Percentiles rank a stretch among this genome's conserved stretches.
Conservation (phyloP, 2,329 filamentous ascomycete species). For the Pestalotiopsis sp. region DNA sequence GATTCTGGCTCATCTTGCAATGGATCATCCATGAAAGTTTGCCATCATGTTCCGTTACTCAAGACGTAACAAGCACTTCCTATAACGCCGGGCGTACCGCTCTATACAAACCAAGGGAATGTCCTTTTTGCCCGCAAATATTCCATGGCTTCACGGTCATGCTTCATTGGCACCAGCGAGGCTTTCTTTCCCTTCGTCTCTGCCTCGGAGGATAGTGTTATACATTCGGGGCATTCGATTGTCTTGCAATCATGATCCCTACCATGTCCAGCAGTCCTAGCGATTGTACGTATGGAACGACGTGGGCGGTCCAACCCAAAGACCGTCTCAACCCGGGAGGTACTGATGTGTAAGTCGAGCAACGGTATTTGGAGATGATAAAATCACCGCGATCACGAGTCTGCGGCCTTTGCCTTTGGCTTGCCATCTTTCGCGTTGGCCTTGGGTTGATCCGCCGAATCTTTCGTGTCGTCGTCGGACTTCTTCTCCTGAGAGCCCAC, state of each 20-base stretch:
- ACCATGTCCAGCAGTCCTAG: neutral
- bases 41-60: neutral
- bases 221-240: neutral
- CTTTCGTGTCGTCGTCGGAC: neutral
- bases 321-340: neutral
- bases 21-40: neutral
- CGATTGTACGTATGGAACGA: neutral
- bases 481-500: constrained; percentile 27
- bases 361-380: neutral
- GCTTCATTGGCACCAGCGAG: neutral
- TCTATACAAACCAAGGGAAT: neutral
- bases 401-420: constrained; percentile 3
- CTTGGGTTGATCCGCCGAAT: constrained; percentile 17
- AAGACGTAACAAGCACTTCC: neutral
- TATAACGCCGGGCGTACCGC: neutral
- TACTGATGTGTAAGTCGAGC: neutral
- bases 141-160: neutral
- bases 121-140: neutral
- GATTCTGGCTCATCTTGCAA: neutral
- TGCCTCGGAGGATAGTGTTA: neutral
- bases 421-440: constrained; percentile 19
- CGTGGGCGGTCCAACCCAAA: neutral
- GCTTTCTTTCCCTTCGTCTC: neutral
- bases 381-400: neutral
- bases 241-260: neutral